Percentiles rank a stretch among this genome's conserved stretches.
Conservation (phyloP, 352 stramenopile genomes). For the Aphanomyces euteiches region DNA sequence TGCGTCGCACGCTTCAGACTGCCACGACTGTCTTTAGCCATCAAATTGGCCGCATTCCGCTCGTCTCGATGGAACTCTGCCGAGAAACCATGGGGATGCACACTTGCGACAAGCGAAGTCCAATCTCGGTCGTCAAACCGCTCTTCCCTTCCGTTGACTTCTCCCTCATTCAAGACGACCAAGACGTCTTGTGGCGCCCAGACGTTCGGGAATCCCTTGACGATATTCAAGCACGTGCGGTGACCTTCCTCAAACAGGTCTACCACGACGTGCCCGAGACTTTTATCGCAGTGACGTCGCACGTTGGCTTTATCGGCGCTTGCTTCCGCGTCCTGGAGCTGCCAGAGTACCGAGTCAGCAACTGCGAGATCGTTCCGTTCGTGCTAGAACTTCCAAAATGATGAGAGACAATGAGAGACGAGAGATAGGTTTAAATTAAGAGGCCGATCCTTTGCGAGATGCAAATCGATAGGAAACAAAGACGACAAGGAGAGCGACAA, state of each 20-base stretch:
- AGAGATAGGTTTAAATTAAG: no score
- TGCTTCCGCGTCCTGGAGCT: constrained; percentile 46
- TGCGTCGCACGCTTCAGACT: constrained; percentile 67
- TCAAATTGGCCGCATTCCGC: constrained; percentile 38
- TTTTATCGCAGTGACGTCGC: constrained; percentile 55
- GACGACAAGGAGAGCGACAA: not conserved
- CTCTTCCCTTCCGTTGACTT: constrained; percentile 69
- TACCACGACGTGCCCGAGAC: constrained; percentile 51
- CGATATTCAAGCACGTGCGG: constrained; percentile 50
- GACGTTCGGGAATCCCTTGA: constrained; percentile 59
- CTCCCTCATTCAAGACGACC: constrained; percentile 46
- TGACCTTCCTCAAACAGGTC: constrained; percentile 48
- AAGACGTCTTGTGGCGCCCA: constrained; percentile 54
- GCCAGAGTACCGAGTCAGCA: constrained; percentile 39
- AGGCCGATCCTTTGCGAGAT: no score
- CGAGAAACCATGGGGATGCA: constrained; percentile 61
- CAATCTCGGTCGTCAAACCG: constrained; percentile 40
- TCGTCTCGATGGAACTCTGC: constrained; percentile 60
- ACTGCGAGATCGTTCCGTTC: constrained; percentile 52
- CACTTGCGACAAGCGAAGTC: constrained; percentile 61
- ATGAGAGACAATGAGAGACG: no score
- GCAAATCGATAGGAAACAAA: not conserved
- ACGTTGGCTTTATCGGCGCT: constrained; percentile 68
- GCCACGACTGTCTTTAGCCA: constrained; percentile 56
- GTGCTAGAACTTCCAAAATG: constrained; percentile 35